phyloP scores from a whole-genome alignment of 1,284 basidiomycete genomes.

The Leucoagaricus sp. region DNA sequence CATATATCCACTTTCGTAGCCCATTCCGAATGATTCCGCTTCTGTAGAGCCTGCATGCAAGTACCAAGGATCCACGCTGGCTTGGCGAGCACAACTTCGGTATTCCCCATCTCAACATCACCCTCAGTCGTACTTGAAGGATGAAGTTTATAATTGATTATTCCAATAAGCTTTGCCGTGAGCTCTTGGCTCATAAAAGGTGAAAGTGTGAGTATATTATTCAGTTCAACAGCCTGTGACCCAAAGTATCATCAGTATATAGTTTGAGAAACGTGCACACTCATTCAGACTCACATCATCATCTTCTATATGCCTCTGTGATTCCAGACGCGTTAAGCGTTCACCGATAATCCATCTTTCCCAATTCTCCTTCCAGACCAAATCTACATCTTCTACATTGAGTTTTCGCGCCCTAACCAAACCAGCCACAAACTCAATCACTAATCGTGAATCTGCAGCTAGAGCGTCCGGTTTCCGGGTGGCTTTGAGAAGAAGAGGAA shows the following conservation, averaged over 20 bases:
- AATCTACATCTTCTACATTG: constrained; percentile 45
- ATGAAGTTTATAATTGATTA: constrained; percentile 49
- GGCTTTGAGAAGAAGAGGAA: constrained; percentile 55
- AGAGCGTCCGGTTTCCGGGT: constrained; percentile 44
- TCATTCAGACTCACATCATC: constrained; percentile 26
- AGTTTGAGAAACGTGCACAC: neutral
- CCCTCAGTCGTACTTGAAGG: constrained; percentile 34
- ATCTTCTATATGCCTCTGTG: constrained; percentile 33
- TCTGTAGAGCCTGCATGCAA: constrained; percentile 47
- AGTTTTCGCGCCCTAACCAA: constrained; percentile 51
- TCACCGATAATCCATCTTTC: constrained; percentile 43
- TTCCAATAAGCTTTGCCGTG: constrained; percentile 45
- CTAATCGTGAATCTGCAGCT: constrained; percentile 35
- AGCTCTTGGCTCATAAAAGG: constrained; percentile 46
- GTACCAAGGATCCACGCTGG: constrained; percentile 56
- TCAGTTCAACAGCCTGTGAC: constrained; percentile 46
- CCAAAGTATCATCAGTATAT: neutral
- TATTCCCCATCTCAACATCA: constrained; percentile 24
- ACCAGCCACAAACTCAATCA: constrained; percentile 52
- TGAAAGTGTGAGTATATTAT: constrained; percentile 53
- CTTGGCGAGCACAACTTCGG: constrained; percentile 32
- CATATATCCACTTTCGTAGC: constrained; percentile 41
- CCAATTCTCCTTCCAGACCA: constrained; percentile 56
- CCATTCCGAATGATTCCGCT: constrained; percentile 43
- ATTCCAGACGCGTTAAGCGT: constrained; percentile 35